Base-by-base conservation (phyloP, 2,329 filamentous ascomycete genomes). In the Claviceps capensis region DNA sequence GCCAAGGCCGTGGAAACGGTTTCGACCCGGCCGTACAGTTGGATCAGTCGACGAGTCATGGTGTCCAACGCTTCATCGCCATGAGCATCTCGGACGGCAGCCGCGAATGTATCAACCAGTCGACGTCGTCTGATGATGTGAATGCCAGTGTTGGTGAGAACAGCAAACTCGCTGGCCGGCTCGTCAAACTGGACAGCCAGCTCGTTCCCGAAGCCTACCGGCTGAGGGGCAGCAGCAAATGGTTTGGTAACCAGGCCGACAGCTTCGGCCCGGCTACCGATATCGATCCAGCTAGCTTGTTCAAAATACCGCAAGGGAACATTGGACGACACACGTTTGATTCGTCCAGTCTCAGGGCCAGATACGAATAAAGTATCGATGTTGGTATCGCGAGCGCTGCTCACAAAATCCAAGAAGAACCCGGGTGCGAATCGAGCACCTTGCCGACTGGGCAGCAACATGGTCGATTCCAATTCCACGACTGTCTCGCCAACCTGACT, bases 151-250 rank as follows among this genome's bases (percentile, higher is more conserved):
- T 93, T 95, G 36, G 93, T 97, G 51, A 98, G 75, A 47, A 98
- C 81, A 1, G 91, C 93, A 57, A 97, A 82, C 63, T 98, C 91
- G 49, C 85, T 82, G 0, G 85, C 78, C 0, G 82, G 74, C 54
- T 86, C 77, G 61, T 98, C 93, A 60, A 93, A 98, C 60, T 98
- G 94, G n/a, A 95, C 85, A 1, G 93, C 88, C 52, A 97, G 74
- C 68, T 98, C 93, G 60, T 98, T 98, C 11, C 91, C 90, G 61
- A 95, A 97, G 0, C 90, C 91, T 22, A 81, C 64, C 0, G 87
- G 86, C 26, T 80, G 78, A 11, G 70, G 70, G 0, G 82, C 76
- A 9, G 86, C 85, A 16, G 81, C 77, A 59, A 89, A 91, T 0
- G 86, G 79, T 48, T 78, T 77, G 1, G 85, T 87, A 30, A 88